Evolutionary conservation across 805 yeast genomes (phyloP), one percentile per base, ranked within the genome.

Genomic region (Maudiozyma turicensis): DNA sequence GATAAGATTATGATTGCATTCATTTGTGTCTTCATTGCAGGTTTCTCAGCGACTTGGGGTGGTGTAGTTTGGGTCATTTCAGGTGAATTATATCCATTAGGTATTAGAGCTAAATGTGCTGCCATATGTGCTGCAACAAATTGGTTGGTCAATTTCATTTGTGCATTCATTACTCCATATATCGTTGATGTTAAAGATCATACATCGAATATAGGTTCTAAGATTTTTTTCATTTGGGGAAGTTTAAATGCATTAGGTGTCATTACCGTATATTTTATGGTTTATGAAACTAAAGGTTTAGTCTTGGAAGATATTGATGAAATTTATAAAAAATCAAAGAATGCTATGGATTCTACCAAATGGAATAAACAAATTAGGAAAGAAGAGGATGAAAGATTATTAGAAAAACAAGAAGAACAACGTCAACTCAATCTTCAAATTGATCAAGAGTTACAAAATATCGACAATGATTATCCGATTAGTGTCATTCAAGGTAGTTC

Each of bases 41-140:
- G 82, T 47, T 86, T 83, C 65, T 89, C 93, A 1, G 73, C 86
- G 7, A 76, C 88, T 5, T 86, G 93, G 93, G 95, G 91, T 55
- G 91, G 91, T 10, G 76, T 78, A 34, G 81, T 77, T 14, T 86
- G 93, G 93, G 93, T 80, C 26, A 66, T 78, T 30, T 74, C 77
- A 30, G 81, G 82, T 46, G 84, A 80, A 64, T 72, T 84, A 44
- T 86, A 76, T 63, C 81, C 87, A 29, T 70, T 86, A 47, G 79
- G 87, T 44, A 79, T 85, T 32, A 75, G 95, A 60, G 88, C 86
- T 54, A 82, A 82, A 61, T 84, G 90, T 11, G 84, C 84, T 29
- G 80, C 93, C 8, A 64, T 86, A 29, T 78, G 86, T 31, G 86
- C 86, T 1, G 84, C 91, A 2, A 76, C 89, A 10, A 86, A 86